phyloP scores from a whole-genome alignment of 129 eudicot genomes.

The Flaveria brownii region DNA sequence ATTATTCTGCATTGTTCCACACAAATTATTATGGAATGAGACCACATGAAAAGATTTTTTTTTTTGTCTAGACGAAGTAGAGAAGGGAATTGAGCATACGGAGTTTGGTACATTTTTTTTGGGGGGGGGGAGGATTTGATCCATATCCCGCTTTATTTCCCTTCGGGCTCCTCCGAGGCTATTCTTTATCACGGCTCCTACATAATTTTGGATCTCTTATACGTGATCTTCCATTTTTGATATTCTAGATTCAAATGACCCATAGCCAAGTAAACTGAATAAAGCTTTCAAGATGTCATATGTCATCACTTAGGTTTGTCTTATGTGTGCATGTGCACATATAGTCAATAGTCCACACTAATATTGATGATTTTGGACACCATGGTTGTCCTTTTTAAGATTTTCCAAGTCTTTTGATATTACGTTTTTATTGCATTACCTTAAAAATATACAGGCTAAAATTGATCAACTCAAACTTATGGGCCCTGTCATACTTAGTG shows the following conservation, averaged over 20 bases:
- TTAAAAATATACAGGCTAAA: constrained; percentile 60
- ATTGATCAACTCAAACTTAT: constrained; percentile 85
- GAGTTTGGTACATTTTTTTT: too few species aligned
- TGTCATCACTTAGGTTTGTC: constrained; percentile 11
- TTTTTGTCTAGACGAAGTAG: constrained; percentile 13
- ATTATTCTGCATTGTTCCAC: constrained; percentile 11
- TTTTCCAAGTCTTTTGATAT: constrained; percentile 1
- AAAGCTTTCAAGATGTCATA: constrained; percentile 18
- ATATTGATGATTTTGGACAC: neutral
- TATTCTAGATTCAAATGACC: neutral
- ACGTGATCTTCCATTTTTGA: constrained; percentile 17
- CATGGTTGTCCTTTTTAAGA: neutral
- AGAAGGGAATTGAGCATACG: constrained; percentile 1
- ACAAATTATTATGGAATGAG: constrained; percentile 19
- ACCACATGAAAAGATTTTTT: neutral
- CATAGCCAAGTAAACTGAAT: neutral
- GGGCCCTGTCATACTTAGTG: constrained; percentile 89
- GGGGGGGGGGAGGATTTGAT: too few species aligned
- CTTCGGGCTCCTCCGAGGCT: too few species aligned
- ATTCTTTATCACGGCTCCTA: too few species aligned
- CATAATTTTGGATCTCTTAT: constrained; percentile 16
- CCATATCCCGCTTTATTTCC: too few species aligned
- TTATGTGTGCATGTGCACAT: constrained; percentile 20
- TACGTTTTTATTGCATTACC: constrained; percentile 12
- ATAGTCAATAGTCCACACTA: neutral